Evolutionary conservation across 2,329 filamentous ascomycete genomes (phyloP).

Genomic region (Scedosporium dehoogii): DNA sequence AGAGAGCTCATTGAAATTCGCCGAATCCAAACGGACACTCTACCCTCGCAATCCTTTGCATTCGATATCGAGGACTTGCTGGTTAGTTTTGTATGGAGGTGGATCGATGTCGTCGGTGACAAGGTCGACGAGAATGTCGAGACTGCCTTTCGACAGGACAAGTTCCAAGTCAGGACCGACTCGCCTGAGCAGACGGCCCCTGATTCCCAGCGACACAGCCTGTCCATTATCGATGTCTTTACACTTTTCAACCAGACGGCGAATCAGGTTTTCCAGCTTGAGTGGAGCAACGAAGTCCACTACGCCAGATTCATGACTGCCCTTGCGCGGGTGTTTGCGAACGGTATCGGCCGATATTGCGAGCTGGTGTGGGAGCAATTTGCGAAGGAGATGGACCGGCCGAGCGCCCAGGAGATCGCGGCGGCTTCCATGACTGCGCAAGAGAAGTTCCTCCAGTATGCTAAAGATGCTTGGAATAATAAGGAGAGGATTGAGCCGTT

Average conservation of each 20-base stretch:
- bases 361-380: slow-evolving; percentile 83
- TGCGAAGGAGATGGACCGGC: slow-evolving; percentile 81
- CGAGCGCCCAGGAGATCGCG: slow-evolving; percentile 78
- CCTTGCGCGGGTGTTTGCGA: slow-evolving; percentile 72
- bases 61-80: slow-evolving; percentile 82
- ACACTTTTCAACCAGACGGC: slow-evolving; percentile 86
- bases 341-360: slow-evolving; percentile 79
- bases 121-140: slow-evolving; percentile 80
- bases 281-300: slow-evolving; percentile 90
- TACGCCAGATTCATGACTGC: slow-evolving; percentile 97
- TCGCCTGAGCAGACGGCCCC: slow-evolving; percentile 52
- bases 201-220: slow-evolving; percentile 82
- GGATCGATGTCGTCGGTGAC: slow-evolving; percentile 72
- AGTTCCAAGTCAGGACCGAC: slow-evolving; percentile 65
- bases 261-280: slow-evolving; percentile 73
- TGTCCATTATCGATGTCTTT: slow-evolving; percentile 89
- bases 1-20: slow-evolving; percentile 79
- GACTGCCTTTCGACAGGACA: slow-evolving; percentile 81
- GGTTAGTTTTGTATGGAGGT: slow-evolving; percentile 91
- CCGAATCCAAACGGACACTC: slow-evolving; percentile 63
- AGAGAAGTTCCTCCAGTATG: slow-evolving; percentile 86
- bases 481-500: slow-evolving; percentile 95
- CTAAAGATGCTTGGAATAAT: slow-evolving; percentile 84
- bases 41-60: slow-evolving; percentile 66
- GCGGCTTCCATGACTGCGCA: slow-evolving; percentile 70